phyloP scores from a whole-genome alignment of 2,329 filamentous ascomycete genomes.

The Colletotrichum sp. region DNA sequence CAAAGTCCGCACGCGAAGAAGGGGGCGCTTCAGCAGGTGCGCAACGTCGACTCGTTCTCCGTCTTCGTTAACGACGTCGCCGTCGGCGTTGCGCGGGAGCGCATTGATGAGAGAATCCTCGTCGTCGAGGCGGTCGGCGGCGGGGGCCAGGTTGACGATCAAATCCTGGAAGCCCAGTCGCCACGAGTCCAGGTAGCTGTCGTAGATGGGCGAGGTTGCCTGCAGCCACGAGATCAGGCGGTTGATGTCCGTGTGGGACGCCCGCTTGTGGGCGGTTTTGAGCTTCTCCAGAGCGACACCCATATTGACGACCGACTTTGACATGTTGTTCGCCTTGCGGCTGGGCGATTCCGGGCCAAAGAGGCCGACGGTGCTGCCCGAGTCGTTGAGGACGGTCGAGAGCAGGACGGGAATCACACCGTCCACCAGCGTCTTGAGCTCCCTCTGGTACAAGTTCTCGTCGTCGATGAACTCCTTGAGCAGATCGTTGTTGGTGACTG shows the following conservation, averaged over 20 bases:
- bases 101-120: constrained; percentile 65
- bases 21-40: constrained; percentile 86
- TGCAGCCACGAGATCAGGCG: constrained; percentile 83
- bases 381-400: constrained; percentile 79
- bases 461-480: constrained; percentile 82
- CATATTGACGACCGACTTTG: constrained; percentile 92
- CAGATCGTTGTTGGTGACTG: constrained; percentile 75
- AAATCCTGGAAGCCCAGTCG: constrained; percentile 93
- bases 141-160: constrained; percentile 87
- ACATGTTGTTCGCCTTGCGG: constrained; percentile 65
- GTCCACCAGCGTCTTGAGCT: constrained; percentile 91
- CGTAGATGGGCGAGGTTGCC: constrained; percentile 78
- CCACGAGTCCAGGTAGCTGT: constrained; percentile 87
- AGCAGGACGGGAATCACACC: constrained; percentile 94
- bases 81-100: constrained; percentile 66
- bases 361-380: constrained; percentile 67
- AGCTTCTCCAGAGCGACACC: constrained; percentile 87
- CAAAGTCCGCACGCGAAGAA: constrained; percentile 88
- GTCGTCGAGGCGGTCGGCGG: constrained; percentile 57
- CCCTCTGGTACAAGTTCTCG: constrained; percentile 86
- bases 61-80: constrained; percentile 72
- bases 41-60: constrained; percentile 95
- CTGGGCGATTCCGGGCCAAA: constrained; percentile 64
- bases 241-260: constrained; percentile 75
- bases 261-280: constrained; percentile 78